A percentile compares a stretch with the other conserved stretches of the same genome.
These are phyloP conservation scores for Pleurostoma richardsiae DNA, from an alignment of 2,329 filamentous ascomycete genomes.

Conservation along the genomic window DNA sequence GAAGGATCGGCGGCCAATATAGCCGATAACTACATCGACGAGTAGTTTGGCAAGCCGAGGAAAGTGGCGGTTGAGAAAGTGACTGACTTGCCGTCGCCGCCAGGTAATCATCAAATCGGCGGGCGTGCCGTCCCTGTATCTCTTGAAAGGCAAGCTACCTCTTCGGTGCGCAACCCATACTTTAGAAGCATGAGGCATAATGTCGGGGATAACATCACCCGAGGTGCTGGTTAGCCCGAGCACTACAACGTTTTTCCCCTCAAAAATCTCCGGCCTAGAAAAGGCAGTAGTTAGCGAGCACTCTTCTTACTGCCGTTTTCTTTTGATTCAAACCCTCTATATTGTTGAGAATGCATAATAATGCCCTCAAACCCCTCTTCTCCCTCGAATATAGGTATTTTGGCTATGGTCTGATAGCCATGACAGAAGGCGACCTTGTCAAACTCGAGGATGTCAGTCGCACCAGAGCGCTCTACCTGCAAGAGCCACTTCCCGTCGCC, in stretches of 20 bases:
- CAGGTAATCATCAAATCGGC: slow-evolving; percentile 14
- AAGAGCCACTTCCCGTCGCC: slow-evolving; percentile 18
- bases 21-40: slow-evolving; percentile 1
- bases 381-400: slow-evolving; percentile 7
- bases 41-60: slow-evolving; percentile 12
- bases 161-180: slow-evolving; percentile 10
- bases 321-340: slow-evolving; percentile 2
- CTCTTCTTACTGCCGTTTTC: neutral
- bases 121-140: slow-evolving; percentile 6
- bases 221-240: slow-evolving; percentile 10
- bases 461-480: slow-evolving; percentile 10
- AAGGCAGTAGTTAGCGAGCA: neutral
- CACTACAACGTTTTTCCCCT: slow-evolving; percentile 9
- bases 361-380: slow-evolving; percentile 7
- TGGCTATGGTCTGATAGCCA: slow-evolving; percentile 7
- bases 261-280: slow-evolving; percentile 5
- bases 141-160: slow-evolving; percentile 7
- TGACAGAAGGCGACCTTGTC: slow-evolving; percentile 13
- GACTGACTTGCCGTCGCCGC: slow-evolving; percentile 13
- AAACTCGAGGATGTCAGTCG: slow-evolving; percentile 10
- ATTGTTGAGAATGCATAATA: slow-evolving; percentile 9
- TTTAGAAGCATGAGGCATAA: slow-evolving; percentile 5
- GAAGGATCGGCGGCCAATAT: slow-evolving; percentile 1
- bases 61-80: slow-evolving; percentile 5
- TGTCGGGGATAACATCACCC: slow-evolving; percentile 9